phyloP scores from a whole-genome alignment of 2,329 filamentous ascomycete genomes.

The Cephalotrichum gorgonifer region DNA sequence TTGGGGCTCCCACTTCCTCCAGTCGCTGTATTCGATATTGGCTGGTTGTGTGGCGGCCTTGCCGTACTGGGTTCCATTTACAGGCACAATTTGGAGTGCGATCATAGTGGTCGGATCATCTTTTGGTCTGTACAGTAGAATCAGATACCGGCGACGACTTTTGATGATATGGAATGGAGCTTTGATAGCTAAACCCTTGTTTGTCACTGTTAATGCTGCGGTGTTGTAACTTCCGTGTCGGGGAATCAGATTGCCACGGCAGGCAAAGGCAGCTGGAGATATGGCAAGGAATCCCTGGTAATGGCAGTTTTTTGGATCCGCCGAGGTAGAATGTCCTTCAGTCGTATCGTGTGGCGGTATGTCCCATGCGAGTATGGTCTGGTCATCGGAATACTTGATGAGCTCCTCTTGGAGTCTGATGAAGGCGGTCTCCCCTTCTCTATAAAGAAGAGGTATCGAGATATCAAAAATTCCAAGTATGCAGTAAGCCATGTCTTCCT shows the following conservation, averaged over 20 bases:
- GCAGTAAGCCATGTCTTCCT: slow-evolving; percentile 14
- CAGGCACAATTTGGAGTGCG: too few species aligned
- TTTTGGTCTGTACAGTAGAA: too few species aligned
- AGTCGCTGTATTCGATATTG: neutral
- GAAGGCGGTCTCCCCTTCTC: slow-evolving; percentile 8
- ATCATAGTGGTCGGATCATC: too few species aligned
- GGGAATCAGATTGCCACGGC: too few species aligned
- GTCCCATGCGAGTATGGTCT: slow-evolving; percentile 13
- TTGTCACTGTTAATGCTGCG: too few species aligned
- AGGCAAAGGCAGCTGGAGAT: too few species aligned
- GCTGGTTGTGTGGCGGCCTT: neutral
- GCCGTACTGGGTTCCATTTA: too few species aligned
- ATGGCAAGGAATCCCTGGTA: too few species aligned
- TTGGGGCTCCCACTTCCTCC: neutral
- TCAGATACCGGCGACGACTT: too few species aligned
- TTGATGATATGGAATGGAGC: too few species aligned
- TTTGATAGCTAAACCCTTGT: too few species aligned
- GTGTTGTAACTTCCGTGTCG: too few species aligned
- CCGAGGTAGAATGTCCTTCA: neutral
- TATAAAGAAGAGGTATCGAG: slow-evolving; percentile 14
- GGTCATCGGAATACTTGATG: slow-evolving; percentile 9
- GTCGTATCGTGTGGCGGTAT: neutral
- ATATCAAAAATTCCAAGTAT: slow-evolving; percentile 13
- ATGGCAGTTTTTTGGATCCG: neutral
- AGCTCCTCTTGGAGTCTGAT: slow-evolving; percentile 13